Conservation (phyloP, 306 rosid species). For the Fragaria ananassa region DNA sequence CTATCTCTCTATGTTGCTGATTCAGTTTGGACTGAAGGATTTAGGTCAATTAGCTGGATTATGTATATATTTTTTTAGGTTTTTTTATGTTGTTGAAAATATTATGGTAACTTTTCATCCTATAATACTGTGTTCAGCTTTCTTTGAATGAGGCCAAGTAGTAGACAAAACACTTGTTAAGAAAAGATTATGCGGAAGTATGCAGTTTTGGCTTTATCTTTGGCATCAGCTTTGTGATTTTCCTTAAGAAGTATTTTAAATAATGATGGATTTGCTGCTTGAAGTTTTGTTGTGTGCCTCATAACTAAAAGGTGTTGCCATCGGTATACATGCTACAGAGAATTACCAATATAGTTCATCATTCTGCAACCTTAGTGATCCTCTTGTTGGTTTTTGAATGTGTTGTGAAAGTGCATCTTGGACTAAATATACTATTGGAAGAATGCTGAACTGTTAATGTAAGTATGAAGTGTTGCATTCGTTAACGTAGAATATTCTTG, state of each 20-base stretch:
- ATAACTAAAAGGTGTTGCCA: background rate
- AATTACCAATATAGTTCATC: background rate
- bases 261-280: background rate
- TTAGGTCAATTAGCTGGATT: background rate
- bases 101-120: background rate
- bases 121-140: background rate
- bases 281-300: background rate
- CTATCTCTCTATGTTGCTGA: background rate
- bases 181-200: no score
- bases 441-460: slow-evolving; percentile 1
- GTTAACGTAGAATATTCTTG: slow-evolving; percentile 9
- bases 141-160: background rate
- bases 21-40: background rate
- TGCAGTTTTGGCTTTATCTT: no score
- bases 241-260: background rate
- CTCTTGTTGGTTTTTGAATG: slow-evolving; percentile 18
- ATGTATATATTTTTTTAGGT: background rate
- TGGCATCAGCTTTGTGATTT: background rate
- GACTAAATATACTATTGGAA: background rate
- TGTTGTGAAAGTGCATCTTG: background rate
- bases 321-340: background rate
- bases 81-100: background rate
- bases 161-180: background rate
- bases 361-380: background rate
- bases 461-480: background rate